Evolutionary conservation across 805 yeast species (phyloP).

Genomic region (Myxozyma monticola): DNA sequence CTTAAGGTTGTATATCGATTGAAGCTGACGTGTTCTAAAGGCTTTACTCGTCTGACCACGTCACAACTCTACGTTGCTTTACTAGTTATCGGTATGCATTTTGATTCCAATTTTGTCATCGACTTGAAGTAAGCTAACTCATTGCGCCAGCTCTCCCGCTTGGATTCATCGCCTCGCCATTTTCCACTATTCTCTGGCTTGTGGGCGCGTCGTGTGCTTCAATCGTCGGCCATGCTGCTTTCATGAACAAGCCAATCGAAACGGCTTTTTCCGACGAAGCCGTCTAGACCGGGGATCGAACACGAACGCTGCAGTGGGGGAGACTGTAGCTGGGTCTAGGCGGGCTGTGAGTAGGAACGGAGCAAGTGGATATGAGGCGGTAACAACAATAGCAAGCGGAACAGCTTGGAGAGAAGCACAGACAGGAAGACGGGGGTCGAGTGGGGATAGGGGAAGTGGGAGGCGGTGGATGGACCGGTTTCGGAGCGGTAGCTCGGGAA

Average conservation of each 20-base stretch:
- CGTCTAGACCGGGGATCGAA: conserved; percentile 37
- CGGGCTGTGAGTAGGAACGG: conserved; percentile 11
- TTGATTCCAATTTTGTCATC: not conserved
- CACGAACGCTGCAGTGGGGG: not conserved
- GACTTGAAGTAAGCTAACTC: not conserved
- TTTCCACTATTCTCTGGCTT: conserved; percentile 88
- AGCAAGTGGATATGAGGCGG: not conserved
- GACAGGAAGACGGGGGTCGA: not conserved
- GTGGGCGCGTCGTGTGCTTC: conserved; percentile 79
- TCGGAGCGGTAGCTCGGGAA: conserved; percentile 3
- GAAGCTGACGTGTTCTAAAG: conserved; percentile 10
- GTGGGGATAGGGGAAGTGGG: not conserved
- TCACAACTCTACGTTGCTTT: conserved; percentile 83
- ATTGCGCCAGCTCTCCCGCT: conserved; percentile 59
- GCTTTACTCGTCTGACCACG: conserved; percentile 66
- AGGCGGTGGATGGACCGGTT: not conserved
- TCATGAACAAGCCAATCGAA: conserved; percentile 94
- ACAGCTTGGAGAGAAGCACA: not conserved
- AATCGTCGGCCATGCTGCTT: conserved; percentile 81
- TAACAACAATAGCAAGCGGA: not conserved
- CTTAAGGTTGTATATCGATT: not conserved
- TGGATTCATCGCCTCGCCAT: conserved; percentile 84
- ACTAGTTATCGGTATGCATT: conserved; percentile 49
- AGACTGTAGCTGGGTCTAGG: conserved; percentile 19
- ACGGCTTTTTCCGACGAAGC: conserved; percentile 83